Evolutionary conservation across 2,329 filamentous ascomycete genomes (phyloP), one percentile per base, ranked within the genome.

Genomic region (Apiospora kogelbergensis): DNA sequence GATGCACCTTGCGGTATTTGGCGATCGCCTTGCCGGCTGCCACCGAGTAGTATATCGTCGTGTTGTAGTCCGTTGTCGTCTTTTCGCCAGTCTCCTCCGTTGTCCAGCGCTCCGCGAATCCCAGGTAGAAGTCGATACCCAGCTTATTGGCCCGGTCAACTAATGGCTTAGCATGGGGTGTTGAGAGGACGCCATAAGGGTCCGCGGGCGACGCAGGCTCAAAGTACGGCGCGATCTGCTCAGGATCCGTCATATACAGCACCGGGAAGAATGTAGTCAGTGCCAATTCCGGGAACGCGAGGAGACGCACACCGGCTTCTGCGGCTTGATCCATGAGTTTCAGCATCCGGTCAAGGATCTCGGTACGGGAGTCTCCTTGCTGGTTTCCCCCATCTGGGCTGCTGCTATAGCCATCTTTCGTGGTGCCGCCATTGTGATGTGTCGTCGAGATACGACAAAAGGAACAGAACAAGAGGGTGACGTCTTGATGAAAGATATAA

Each of bases 191-290:
- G 33, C 75, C 76, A 68, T 78, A 76, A 41, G 73, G 73, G n/a
- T 68, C 48, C n/a, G 66, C 33, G 24, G 83, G 80, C 46, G 81
- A 82, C 71, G 78, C 80, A 68, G 81, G 80, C 72, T 88, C 86
- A 72, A 88, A 88, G 77, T 83, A 87, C 7, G 74, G 72, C 63
- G 84, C 83, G 15, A 88, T 76, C 48, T 85, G 80, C 17, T 77
- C 74, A 30, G 79, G 75, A 68, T 84, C 81, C 10, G 81, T 75
- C 69, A 86, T 81, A 57, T 87, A 76, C 71, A 85, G 81, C 6
- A 84, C 81, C 0, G 86, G 86, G 74, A 88, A 88, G 80, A 89
- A 88, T 0, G 86, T 88, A 0, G 85, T 87, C 15, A 88, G 80
- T 13, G 85, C 83, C n/a, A 82, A 79, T 75, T 88, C 86, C 0